Evolutionary conservation across 805 yeast species (phyloP), one percentile per base, ranked within the genome.

Genomic region (Saccharomycopsis oosterbeekiorum): DNA sequence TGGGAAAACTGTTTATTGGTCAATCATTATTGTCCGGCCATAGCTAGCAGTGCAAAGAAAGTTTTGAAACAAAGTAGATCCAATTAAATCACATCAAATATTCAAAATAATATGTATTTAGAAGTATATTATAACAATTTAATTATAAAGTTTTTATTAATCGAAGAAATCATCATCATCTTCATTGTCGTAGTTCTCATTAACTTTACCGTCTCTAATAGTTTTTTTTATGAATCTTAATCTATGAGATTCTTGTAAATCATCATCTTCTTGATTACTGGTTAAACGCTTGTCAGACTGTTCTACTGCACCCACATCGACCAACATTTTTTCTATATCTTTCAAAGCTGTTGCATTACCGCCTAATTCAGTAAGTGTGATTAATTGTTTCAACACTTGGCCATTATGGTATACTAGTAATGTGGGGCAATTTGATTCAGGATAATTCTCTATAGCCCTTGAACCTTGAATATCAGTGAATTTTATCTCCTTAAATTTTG

Each of bases 391-490:
- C 26, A 85, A 75, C 9, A 96, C 92, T 65, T 89, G 84, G 36
- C 86, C 86, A 60, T 89, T 82, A 68, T 82, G 81, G 72, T 94
- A 94, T 0, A 94, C 81, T 58, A 94, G 78, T 8, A 94, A 75
- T 0, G 99, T 94, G 1, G 99, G 99, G 68, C 96, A 88, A 75
- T 89, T 92, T 39, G 80, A 71, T 29, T 89, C 93, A 1, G 99
- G 97, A 71, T 92, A 94, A 69, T 86, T 85, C 69, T 93, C 98
- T 65, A 92, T 87, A 59, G 97, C 96, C 72, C 97, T 84, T 62
- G 83, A 79, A 26, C 89, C 97, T n/a, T 88, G 86, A 57, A 94
- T 94, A 67, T 94, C 97, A 53, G 90, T 93, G 70, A 94, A 88
- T 73, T 94, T 94, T 67, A 93, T 74, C 69, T 94, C 97, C 24